A percentile compares a stretch with the other conserved stretches of the same genome.
Conservation (phyloP, 805 yeast genomes). For the Metschnikowia similis region DNA sequence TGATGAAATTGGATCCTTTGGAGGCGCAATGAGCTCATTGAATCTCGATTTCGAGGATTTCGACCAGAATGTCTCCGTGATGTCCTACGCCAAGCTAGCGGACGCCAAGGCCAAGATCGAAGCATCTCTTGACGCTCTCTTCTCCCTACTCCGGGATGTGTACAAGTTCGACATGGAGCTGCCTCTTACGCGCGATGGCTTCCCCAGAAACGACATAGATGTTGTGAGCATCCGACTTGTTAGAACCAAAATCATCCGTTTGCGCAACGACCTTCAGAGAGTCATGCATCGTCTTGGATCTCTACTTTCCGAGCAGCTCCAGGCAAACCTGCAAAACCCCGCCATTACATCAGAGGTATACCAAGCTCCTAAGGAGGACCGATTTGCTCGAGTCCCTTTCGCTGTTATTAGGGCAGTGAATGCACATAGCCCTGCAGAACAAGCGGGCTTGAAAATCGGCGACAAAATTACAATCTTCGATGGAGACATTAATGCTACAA, state of each 20-base stretch:
- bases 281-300: slow-evolving; percentile 45
- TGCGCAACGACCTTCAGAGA: slow-evolving; percentile 62
- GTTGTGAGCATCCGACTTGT: slow-evolving; percentile 60
- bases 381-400: slow-evolving; percentile 38
- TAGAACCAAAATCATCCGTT: slow-evolving; percentile 60
- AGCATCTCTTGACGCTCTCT: slow-evolving; percentile 34
- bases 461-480: slow-evolving; percentile 60
- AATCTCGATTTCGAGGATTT: slow-evolving; percentile 12
- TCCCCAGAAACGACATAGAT: slow-evolving; percentile 80
- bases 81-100: slow-evolving; percentile 13
- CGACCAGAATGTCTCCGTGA: neutral
- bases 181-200: slow-evolving; percentile 73
- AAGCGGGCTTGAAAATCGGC: slow-evolving; percentile 46
- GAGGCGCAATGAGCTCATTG: slow-evolving; percentile 15
- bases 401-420: slow-evolving; percentile 51
- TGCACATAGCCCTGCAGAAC: slow-evolving; percentile 51
- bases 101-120: slow-evolving; percentile 26
- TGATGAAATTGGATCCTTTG: slow-evolving; percentile 6
- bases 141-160: slow-evolving; percentile 37
- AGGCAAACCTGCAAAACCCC: neutral
- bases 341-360: neutral
- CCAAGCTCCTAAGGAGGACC: neutral
- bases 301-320: slow-evolving; percentile 45
- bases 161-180: slow-evolving; percentile 61
- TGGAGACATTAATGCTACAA: slow-evolving; percentile 44